Percentiles rank a stretch among this genome's conserved stretches.
Evolutionary conservation across 2,329 filamentous ascomycete species (phyloP).

Genomic region (Talaromyces sp.): DNA sequence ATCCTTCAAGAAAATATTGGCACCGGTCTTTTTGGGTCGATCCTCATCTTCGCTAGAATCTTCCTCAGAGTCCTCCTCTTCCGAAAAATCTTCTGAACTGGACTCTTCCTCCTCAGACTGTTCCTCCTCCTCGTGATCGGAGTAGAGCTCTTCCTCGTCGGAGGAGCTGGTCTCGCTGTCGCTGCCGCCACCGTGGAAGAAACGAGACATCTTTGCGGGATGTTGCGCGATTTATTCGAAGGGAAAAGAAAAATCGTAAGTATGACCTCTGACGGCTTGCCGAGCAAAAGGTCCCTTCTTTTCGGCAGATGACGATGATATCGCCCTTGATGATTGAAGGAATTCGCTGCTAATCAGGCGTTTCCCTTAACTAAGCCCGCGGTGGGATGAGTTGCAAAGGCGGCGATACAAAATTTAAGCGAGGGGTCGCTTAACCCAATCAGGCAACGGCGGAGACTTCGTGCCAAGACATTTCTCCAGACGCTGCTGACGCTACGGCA

Average conservation of each 20-base stretch:
- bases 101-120: slow-evolving; percentile 52
- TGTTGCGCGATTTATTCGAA: slow-evolving; percentile 10
- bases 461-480: slow-evolving; percentile 8
- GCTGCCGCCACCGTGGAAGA: slow-evolving; percentile 94
- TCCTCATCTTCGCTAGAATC: slow-evolving; percentile 49
- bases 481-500: background rate
- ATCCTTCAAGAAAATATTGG: slow-evolving; percentile 78
- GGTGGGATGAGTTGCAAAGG: slow-evolving; percentile 28
- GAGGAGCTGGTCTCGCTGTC: slow-evolving; percentile 88
- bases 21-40: slow-evolving; percentile 63
- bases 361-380: slow-evolving; percentile 22
- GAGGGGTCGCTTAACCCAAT: slow-evolving; percentile 38
- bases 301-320: slow-evolving; percentile 21
- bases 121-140: slow-evolving; percentile 66
- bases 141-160: slow-evolving; percentile 94
- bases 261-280: slow-evolving; percentile 12
- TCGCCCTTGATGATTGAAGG: slow-evolving; percentile 24
- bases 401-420: slow-evolving; percentile 47
- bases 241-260: slow-evolving; percentile 8
- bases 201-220: slow-evolving; percentile 71
- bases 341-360: slow-evolving; percentile 9
- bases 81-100: slow-evolving; percentile 50
- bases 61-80: slow-evolving; percentile 53
- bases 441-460: slow-evolving; percentile 21
- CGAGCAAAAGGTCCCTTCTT: slow-evolving; percentile 22